Evolutionary conservation across 805 yeast species (phyloP).

Genomic region (Schwanniomyces yamadae): DNA sequence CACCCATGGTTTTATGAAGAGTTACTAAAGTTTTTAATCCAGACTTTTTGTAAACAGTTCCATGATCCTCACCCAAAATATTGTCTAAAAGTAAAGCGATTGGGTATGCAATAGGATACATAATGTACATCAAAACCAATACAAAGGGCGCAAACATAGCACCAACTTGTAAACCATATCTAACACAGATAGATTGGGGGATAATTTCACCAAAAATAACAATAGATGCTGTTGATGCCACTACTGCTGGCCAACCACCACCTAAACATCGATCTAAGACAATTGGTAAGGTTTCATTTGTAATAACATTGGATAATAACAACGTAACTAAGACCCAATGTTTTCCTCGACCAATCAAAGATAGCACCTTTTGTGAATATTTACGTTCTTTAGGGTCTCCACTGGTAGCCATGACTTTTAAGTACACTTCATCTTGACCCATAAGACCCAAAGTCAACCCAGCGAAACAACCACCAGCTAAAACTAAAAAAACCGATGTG

Average conservation of each 20-base stretch:
- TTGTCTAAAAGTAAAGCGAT: slow-evolving; percentile 77
- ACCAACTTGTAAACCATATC: slow-evolving; percentile 91
- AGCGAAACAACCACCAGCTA: slow-evolving; percentile 88
- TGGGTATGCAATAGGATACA: slow-evolving; percentile 94
- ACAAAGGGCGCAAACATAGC: slow-evolving; percentile 90
- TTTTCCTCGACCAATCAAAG: slow-evolving; percentile 75
- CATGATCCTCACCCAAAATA: slow-evolving; percentile 92
- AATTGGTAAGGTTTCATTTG: slow-evolving; percentile 92
- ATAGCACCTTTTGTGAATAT: slow-evolving; percentile 70
- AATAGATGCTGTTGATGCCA: slow-evolving; percentile 86
- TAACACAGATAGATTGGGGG: slow-evolving; percentile 90
- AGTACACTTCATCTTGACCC: slow-evolving; percentile 97
- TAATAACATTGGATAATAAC: slow-evolving; percentile 80
- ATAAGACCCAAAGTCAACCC: slow-evolving; percentile 91
- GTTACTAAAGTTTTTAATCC: slow-evolving; percentile 94
- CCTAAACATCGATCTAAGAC: slow-evolving; percentile 90
- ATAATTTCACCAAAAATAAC: slow-evolving; percentile 95
- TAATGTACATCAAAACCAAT: slow-evolving; percentile 72
- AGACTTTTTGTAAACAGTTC: slow-evolving; percentile 87
- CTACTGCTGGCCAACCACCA: slow-evolving; percentile 97
- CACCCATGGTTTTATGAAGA: slow-evolving; percentile 91
- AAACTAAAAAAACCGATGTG: slow-evolving; percentile 59
- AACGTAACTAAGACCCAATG: slow-evolving; percentile 96
- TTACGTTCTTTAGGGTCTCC: slow-evolving; percentile 72
- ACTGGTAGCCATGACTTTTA: slow-evolving; percentile 85